Evolutionary conservation across 2,329 filamentous ascomycete genomes (phyloP).

Genomic region (Calonectria crousiana): DNA sequence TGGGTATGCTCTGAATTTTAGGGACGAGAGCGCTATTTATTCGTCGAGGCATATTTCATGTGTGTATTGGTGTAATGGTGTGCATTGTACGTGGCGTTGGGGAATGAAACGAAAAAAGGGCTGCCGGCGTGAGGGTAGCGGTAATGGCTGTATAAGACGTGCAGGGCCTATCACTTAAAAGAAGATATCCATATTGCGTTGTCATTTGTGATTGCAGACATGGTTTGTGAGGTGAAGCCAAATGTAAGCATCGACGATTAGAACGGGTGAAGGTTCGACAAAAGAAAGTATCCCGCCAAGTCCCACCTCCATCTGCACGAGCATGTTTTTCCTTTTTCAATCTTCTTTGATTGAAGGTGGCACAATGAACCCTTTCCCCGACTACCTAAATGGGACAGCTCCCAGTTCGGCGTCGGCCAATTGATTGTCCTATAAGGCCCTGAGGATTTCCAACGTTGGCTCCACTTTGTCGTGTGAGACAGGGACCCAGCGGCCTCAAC

Average conservation of each 20-base stretch:
- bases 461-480: constrained; percentile 26
- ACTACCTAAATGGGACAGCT: background rate
- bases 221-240: background rate
- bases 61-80: constrained; percentile 10
- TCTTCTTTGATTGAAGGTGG: background rate
- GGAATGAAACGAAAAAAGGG: constrained; percentile 17
- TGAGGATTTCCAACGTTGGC: constrained; percentile 34
- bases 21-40: background rate
- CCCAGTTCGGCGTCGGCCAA: constrained; percentile 25
- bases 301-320: background rate
- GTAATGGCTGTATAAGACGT: constrained; percentile 21
- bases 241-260: background rate
- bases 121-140: background rate
- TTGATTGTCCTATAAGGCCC: constrained; percentile 39
- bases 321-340: background rate
- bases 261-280: background rate
- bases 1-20: background rate
- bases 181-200: constrained; percentile 14
- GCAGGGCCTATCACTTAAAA: constrained; percentile 10
- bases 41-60: constrained; percentile 5
- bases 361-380: background rate
- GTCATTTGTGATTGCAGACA: background rate
- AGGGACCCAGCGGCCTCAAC: background rate
- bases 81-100: constrained; percentile 22
- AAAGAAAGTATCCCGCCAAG: background rate